Evolutionary conservation across 805 yeast species (phyloP), one percentile per base, ranked within the genome.

Genomic region (Osmozyma mogii): DNA sequence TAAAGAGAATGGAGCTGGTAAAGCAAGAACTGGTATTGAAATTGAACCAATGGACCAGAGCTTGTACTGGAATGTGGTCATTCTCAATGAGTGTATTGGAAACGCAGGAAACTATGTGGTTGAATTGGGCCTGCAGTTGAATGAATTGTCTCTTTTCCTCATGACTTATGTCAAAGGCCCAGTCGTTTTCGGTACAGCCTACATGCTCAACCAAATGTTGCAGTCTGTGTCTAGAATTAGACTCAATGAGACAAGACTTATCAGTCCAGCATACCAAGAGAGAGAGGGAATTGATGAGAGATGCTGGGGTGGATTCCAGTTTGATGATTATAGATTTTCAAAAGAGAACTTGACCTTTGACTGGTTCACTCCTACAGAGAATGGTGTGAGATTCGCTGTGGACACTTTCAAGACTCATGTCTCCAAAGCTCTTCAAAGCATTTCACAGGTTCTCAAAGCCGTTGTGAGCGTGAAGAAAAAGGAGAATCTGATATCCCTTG

Each of bases 291-390:
- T 68, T 8, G 56, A 54, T 23, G 75, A 67, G 28, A 64, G 64
- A 14, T 68, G 78, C 35, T 83, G 94, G 94, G 94, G 94, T 26
- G 85, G 75, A 0, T 67, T 72, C 34, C 85, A 79, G 41, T 73
- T 77, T 41, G 72, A 69, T 37, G 54, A 62, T 0, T 44, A 52
- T 12, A 61, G 84, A 37, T 74, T 78, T 30, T 47, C 62, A 1
- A 32, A 45, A 9, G 68, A 68, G 9, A 68, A 71, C 36, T 50
- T 82, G 19, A 44, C 63, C 1, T 76, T 85, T 40, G 58, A 65
- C 1, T 89, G 98, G 98, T 84, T 78, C 44, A 50, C 66, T 1
- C 96, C 97, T 0, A 47, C 63, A 1, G 53, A 52, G 2, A 53
- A 44, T 2, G 87, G 79, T 27, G 57, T 84, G 2, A 58, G 58